Evolutionary conservation across 2,329 filamentous ascomycete genomes (phyloP), one percentile per base, ranked within the genome.

Genomic region (Alternaria sp.): DNA sequence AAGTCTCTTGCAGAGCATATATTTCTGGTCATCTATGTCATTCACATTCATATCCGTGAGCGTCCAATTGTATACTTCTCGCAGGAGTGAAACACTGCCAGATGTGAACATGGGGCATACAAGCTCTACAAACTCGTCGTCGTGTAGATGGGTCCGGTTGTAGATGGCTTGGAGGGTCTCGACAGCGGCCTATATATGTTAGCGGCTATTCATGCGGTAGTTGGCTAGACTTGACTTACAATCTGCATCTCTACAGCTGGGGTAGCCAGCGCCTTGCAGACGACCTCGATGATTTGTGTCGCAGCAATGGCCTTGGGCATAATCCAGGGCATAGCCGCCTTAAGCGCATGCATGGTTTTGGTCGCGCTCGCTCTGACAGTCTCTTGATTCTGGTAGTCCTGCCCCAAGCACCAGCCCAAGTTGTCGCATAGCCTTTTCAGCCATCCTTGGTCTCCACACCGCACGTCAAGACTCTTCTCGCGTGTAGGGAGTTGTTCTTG

Each of bases 1-100:
- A 45, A 98, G 86, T 78, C 96, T 97, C 80, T 98, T 98, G 39
- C 91, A 88, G 67, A 97, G 88, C 54, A 92, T 88, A 75, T 99
- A 98, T 74, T 93, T 96, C 71, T 93, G 89, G 71, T 97, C 92
- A 66, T 97, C 91, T 58, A 97, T 87, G 68, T 97, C 90, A 58
- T 91, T 86, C 3, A 91, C 85, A 63, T 93, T 88, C 58, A 92
- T 86, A 63, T 93, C 90, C 41, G 94, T 88, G 10, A 87, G 79
- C 4, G 92, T 91, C 90, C 91, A 95, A 61, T 90, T 86, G 69
- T 92, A 93, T 11, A 97, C 83, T 58, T 88, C 86, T 61, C 85
- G 86, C 67, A 93, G 86, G 7, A 96, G 83, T 36, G 85, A 83
- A 40, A 96, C 85, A 61, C 88, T 90, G 56, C 87, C 83, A n/a